Conservation (phyloP, 1,284 basidiomycete species). For the Mycosarcoma maydis region DNA sequence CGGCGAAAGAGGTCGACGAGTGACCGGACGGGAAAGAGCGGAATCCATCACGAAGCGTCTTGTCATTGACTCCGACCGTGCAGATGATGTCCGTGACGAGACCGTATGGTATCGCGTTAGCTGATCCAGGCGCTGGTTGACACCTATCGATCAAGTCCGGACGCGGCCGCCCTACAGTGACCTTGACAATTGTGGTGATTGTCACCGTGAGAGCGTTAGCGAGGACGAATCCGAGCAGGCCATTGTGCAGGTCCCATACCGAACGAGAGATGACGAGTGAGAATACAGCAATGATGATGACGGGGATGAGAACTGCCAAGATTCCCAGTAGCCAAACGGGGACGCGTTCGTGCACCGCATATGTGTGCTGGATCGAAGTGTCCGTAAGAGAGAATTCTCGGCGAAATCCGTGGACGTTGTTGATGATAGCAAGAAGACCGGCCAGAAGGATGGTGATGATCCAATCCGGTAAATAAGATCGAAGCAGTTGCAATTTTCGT, state of each 20-base stretch:
- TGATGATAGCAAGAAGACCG: constrained; percentile 75
- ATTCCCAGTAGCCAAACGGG: constrained; percentile 72
- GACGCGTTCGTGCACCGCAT: constrained; percentile 82
- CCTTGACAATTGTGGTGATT: constrained; percentile 84
- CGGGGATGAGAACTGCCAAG: constrained; percentile 62
- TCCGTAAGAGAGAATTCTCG: constrained; percentile 69
- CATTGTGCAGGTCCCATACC: constrained; percentile 88
- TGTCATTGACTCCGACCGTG: constrained; percentile 69
- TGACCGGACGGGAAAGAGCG: constrained; percentile 94
- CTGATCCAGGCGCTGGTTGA: constrained; percentile 75
- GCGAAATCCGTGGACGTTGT: constrained; percentile 80
- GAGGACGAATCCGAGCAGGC: constrained; percentile 79
- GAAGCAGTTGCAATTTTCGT: constrained; percentile 26
- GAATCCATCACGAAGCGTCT: constrained; percentile 73
- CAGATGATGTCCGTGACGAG: constrained; percentile 82
- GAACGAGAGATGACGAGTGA: constrained; percentile 78
- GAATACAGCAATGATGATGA: constrained; percentile 73
- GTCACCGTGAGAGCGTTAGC: constrained; percentile 79
- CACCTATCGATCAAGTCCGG: constrained; percentile 75
- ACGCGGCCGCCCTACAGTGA: constrained; percentile 83
- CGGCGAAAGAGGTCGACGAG: constrained; percentile 89
- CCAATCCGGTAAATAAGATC: constrained; percentile 59
- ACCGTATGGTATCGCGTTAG: constrained; percentile 74
- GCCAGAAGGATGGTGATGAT: constrained; percentile 48
- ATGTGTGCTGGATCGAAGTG: constrained; percentile 76